Percentiles rank a stretch among this genome's conserved stretches.
Evolutionary conservation across 2,329 filamentous ascomycete genomes (phyloP).

Genomic region (Curvularia hawaiiensis): DNA sequence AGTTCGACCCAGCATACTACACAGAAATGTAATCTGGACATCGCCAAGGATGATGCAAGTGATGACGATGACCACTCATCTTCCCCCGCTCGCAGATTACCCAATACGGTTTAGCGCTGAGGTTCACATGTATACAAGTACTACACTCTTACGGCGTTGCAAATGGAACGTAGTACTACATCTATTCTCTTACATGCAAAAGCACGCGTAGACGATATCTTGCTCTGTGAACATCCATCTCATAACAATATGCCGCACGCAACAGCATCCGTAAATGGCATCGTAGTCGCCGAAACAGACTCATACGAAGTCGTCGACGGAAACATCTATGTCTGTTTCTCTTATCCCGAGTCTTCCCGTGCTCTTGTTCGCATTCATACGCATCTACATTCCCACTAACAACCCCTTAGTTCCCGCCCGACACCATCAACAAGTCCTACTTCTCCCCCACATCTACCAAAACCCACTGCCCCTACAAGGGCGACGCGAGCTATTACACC

Average conservation of each 20-base stretch:
- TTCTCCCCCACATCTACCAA: conserved; percentile 54
- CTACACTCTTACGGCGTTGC: not conserved
- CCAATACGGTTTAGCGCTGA: conserved; percentile 18
- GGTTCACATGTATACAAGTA: not conserved
- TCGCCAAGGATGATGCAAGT: not conserved
- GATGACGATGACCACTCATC: conserved; percentile 15
- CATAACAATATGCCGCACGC: conserved; percentile 42
- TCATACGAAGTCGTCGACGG: conserved; percentile 62
- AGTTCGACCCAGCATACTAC: not conserved
- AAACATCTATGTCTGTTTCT: conserved; percentile 57
- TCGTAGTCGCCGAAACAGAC: conserved; percentile 57
- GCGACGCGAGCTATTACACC: conserved; percentile 62
- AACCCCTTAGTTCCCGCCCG: conserved; percentile 39
- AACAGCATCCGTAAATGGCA: conserved; percentile 56
- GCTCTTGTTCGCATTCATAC: not conserved
- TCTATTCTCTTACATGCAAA: not conserved
- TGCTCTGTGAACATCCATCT: not conserved
- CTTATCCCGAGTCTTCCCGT: not conserved
- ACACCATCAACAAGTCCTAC: conserved; percentile 51
- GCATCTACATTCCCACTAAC: conserved; percentile 1
- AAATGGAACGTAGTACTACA: not conserved
- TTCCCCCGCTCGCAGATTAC: conserved; percentile 14
- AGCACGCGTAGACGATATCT: not conserved
- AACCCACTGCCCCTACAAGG: conserved; percentile 63
- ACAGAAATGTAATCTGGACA: not conserved